phyloP scores from a whole-genome alignment of 2,329 filamentous ascomycete species.

The Alternaria postmessia region DNA sequence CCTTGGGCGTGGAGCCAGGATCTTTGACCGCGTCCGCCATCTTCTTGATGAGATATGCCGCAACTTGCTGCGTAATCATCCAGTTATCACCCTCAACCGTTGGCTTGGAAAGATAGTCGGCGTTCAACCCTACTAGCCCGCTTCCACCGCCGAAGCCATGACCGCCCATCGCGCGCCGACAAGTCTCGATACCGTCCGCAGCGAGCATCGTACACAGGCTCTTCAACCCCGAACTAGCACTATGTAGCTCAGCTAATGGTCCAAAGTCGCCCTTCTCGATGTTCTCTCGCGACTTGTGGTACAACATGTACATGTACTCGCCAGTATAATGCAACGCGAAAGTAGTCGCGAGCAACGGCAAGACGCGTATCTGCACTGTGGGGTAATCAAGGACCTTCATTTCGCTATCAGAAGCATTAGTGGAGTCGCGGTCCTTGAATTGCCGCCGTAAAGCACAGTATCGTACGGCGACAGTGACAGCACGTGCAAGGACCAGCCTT shows the following conservation, averaged over 20 bases:
- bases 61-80: conserved; percentile 65
- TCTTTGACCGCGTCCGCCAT: conserved; percentile 54
- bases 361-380: conserved; percentile 62
- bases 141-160: conserved; percentile 63
- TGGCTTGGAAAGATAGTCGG: conserved; percentile 61
- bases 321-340: conserved; percentile 60
- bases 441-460: conserved; percentile 60
- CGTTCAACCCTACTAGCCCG: conserved; percentile 61
- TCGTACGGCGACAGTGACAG: conserved; percentile 62
- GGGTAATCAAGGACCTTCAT: conserved; percentile 62
- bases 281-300: conserved; percentile 54
- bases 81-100: conserved; percentile 66
- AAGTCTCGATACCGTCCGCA: conserved; percentile 64
- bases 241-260: conserved; percentile 60
- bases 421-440: conserved; percentile 59
- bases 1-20: conserved; percentile 43
- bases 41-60: conserved; percentile 61
- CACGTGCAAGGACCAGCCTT: conserved; percentile 60
- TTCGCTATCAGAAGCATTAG: conserved; percentile 46
- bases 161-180: conserved; percentile 62
- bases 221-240: conserved; percentile 63
- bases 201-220: conserved; percentile 62
- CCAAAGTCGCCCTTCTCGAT: conserved; percentile 62
- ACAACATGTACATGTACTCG: conserved; percentile 61
- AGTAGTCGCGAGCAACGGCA: conserved; percentile 62